Evolutionary conservation across 2,329 filamentous ascomycete species (phyloP).

Genomic region (Fusarium verticillioides): DNA sequence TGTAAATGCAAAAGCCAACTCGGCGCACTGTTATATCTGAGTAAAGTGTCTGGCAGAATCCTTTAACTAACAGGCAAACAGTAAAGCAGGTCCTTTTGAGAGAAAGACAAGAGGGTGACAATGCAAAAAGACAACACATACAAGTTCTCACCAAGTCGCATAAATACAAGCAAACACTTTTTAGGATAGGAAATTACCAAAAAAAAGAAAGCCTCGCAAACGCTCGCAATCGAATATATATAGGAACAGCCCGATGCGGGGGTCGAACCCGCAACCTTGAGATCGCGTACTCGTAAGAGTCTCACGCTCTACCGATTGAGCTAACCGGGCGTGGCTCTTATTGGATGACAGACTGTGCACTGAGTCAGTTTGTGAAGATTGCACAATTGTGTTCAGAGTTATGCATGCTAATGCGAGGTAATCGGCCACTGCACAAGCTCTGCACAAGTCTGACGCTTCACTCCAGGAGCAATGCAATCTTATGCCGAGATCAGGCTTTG

Average conservation of each 20-base stretch:
- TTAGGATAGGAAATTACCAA: rapidly evolving
- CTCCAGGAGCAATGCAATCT: neutral
- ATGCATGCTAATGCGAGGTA: neutral
- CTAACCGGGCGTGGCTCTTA: constrained; percentile 49
- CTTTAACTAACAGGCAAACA: neutral
- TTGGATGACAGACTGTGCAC: neutral
- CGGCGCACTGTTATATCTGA: rapidly evolving
- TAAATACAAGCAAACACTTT: no score
- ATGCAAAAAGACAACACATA: neutral
- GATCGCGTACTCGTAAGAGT: constrained; percentile 66
- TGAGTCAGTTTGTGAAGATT: neutral
- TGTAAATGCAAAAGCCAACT: no score
- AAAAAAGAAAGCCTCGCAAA: constrained; percentile 20
- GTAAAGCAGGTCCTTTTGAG: no score
- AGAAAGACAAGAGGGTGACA: neutral
- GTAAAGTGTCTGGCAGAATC: neutral
- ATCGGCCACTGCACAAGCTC: neutral
- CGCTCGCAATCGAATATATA: constrained; percentile 33
- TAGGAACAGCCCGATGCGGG: constrained; percentile 56
- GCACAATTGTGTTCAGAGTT: rapidly evolving
- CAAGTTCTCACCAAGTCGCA: neutral
- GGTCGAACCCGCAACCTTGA: constrained; percentile 68
- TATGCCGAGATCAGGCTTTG: neutral
- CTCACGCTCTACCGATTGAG: constrained; percentile 70
- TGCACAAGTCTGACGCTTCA: neutral